These are phyloP conservation scores for Porphyra umbilicalis DNA, from an alignment of 31 red algal species.

Conservation along the genomic window DNA sequence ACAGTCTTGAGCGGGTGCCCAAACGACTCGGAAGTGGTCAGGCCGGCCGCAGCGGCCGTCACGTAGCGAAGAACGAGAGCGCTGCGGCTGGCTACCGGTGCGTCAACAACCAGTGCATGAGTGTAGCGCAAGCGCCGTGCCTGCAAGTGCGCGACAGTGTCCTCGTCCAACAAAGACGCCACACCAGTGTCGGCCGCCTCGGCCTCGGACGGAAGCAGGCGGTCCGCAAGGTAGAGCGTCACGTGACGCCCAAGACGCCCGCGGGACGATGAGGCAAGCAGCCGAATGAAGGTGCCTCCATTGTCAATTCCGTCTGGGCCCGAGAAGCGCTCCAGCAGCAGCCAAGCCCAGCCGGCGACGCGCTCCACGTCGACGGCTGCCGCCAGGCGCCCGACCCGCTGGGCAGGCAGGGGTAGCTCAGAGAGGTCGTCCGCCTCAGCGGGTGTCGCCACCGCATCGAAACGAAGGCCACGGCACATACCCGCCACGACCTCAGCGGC, in stretches of 20 bases:
- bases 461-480: slow-evolving; percentile 54
- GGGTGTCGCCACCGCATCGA: slow-evolving; percentile 3
- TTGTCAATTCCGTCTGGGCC: slow-evolving; percentile 56
- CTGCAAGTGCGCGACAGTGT: slow-evolving; percentile 66
- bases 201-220: slow-evolving; percentile 10
- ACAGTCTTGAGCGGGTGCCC: slow-evolving; percentile 79
- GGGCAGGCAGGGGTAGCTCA: neutral
- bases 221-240: slow-evolving; percentile 8
- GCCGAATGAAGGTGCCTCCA: slow-evolving; percentile 57
- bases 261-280: slow-evolving; percentile 39
- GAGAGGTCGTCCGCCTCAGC: slow-evolving; percentile 14
- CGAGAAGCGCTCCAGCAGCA: slow-evolving; percentile 36
- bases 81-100: slow-evolving; percentile 4
- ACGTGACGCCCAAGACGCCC: slow-evolving; percentile 29
- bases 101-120: slow-evolving; percentile 56
- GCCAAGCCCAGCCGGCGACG: neutral
- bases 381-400: neutral
- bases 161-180: slow-evolving; percentile 47
- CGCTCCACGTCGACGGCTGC: neutral
- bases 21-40: slow-evolving; percentile 48
- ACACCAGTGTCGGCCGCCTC: slow-evolving; percentile 15
- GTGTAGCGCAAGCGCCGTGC: slow-evolving; percentile 58
- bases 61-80: slow-evolving; percentile 9
- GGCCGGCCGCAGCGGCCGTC: slow-evolving; percentile 1
- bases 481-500: slow-evolving; percentile 55